Evolutionary conservation across 2,329 filamentous ascomycete species (phyloP).

Genomic region (Colletotrichum plurivorum): DNA sequence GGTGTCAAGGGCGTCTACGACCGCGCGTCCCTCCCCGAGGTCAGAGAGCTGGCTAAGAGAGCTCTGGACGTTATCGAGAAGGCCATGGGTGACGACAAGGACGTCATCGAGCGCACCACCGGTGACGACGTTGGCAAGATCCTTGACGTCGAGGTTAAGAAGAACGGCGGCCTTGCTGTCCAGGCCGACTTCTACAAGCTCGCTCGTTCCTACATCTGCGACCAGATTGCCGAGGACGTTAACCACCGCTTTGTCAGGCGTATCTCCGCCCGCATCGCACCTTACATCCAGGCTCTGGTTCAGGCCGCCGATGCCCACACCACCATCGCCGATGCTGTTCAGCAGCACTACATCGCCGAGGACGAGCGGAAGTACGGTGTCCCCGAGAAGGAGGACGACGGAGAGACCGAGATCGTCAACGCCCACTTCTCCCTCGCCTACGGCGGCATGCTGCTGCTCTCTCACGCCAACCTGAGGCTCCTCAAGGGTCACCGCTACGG

Average conservation of each 20-base stretch:
- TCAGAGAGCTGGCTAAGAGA: slow-evolving; percentile 88
- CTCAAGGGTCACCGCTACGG: slow-evolving; percentile 98
- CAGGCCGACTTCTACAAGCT: slow-evolving; percentile 77
- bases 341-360: slow-evolving; percentile 84
- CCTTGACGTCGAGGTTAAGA: slow-evolving; percentile 82
- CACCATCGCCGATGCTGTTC: slow-evolving; percentile 79
- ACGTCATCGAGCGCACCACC: slow-evolving; percentile 75
- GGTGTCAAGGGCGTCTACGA: slow-evolving; percentile 92
- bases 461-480: slow-evolving; percentile 93
- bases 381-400: slow-evolving; percentile 88
- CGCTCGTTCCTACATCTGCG: slow-evolving; percentile 80
- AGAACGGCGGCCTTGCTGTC: slow-evolving; percentile 73
- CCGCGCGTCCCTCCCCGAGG: slow-evolving; percentile 92
- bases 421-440: slow-evolving; percentile 98
- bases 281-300: slow-evolving; percentile 83
- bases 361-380: slow-evolving; percentile 90
- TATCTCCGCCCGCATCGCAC: slow-evolving; percentile 76
- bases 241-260: slow-evolving; percentile 85
- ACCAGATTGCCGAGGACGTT: slow-evolving; percentile 89
- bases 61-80: slow-evolving; percentile 91
- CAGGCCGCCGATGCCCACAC: slow-evolving; percentile 71
- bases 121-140: slow-evolving; percentile 81
- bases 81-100: slow-evolving; percentile 84
- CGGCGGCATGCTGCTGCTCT: slow-evolving; percentile 95
- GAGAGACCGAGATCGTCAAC: slow-evolving; percentile 96